Evolutionary conservation across 2,329 filamentous ascomycete genomes (phyloP).

Genomic region (Rhynchosporium graminicola): DNA sequence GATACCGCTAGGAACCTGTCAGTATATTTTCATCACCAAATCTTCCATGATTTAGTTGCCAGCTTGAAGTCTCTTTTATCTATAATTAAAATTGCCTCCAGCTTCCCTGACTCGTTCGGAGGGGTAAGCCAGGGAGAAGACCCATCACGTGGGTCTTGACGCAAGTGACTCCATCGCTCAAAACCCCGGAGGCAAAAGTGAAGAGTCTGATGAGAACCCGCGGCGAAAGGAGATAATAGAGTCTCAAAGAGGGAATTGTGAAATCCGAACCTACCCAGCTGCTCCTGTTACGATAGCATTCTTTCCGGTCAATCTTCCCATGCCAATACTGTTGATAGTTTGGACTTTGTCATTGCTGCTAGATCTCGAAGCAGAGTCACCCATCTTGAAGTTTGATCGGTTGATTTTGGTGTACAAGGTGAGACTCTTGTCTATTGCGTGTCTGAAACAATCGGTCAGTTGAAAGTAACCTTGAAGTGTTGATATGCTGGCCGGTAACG

Average conservation of each 20-base stretch:
- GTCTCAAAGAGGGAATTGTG: constrained; percentile 3
- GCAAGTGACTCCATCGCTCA: background rate
- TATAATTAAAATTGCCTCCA: background rate
- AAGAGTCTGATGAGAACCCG: background rate
- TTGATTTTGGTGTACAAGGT: background rate
- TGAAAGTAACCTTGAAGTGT: constrained; percentile 6
- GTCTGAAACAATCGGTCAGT: constrained; percentile 3
- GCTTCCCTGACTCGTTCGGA: background rate
- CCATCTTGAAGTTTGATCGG: constrained; percentile 23
- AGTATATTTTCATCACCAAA: background rate
- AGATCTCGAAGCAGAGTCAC: constrained; percentile 22
- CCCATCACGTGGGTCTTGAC: constrained; percentile 8
- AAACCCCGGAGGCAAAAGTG: constrained; percentile 5
- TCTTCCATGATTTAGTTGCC: background rate
- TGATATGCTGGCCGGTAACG: background rate
- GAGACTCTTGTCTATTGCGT: background rate
- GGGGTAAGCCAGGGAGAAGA: background rate
- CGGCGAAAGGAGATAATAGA: background rate
- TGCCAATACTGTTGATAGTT: constrained; percentile 42
- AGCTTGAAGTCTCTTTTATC: background rate
- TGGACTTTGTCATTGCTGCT: constrained; percentile 28
- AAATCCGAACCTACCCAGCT: constrained; percentile 56
- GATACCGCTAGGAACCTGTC: constrained; percentile 57
- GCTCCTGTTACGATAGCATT: constrained; percentile 64
- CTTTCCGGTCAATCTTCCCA: constrained; percentile 42